Evolutionary conservation across 164 flowering plant species (phyloP).

Genomic region (Cinnamomum chago): DNA sequence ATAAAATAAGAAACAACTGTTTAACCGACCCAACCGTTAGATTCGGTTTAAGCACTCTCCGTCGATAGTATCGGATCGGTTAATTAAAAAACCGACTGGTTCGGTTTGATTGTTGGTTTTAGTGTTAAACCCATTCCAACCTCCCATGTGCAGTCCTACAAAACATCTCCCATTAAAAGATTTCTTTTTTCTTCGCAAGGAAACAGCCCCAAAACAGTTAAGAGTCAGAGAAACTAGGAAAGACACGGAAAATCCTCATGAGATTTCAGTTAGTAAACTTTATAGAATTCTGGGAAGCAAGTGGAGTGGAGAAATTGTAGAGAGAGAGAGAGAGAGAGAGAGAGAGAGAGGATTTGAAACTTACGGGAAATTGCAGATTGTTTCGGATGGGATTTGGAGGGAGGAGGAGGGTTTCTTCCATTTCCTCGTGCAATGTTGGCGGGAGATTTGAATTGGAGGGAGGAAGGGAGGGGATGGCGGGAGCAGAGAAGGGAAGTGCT

Average conservation of each 20-base stretch:
- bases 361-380: background rate
- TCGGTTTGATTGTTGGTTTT: too few species aligned
- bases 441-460: slow-evolving; percentile 13
- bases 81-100: too few species aligned
- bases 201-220: background rate
- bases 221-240: background rate
- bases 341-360: background rate
- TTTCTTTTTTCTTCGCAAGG: background rate
- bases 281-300: too few species aligned
- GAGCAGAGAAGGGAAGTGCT: slow-evolving; percentile 10
- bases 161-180: background rate
- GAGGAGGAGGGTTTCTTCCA: background rate
- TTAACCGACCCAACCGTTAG: too few species aligned
- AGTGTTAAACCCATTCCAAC: too few species aligned
- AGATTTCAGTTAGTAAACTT: background rate
- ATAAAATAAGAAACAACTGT: too few species aligned
- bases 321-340: background rate
- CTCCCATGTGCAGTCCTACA: too few species aligned
- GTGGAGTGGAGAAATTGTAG: too few species aligned
- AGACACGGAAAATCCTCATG: background rate
- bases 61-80: too few species aligned
- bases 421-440: slow-evolving; percentile 10
- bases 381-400: background rate
- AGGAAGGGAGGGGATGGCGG: slow-evolving; percentile 7
- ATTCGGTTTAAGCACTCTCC: too few species aligned